Evolutionary conservation across 306 rosid genomes (phyloP), one percentile per base, ranked within the genome.

Genomic region (Sphenostylis stenocarpa): DNA sequence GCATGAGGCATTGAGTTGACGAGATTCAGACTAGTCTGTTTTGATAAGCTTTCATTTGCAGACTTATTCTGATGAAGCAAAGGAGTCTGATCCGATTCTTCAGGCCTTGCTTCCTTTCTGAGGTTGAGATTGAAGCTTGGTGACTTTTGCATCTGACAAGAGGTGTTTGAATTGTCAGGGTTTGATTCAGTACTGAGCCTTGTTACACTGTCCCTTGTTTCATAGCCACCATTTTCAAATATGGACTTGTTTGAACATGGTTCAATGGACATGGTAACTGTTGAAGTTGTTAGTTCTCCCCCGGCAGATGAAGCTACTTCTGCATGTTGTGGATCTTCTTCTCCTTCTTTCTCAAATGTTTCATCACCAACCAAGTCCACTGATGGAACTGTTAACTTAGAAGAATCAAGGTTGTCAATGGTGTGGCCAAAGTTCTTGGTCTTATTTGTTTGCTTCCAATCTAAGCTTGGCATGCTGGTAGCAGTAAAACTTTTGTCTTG

Each of bases 61-160:
- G 81, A 82, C 79, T 84, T 83, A 2, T 79, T 87, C 56, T 87
- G 87, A 31, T 44, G 52, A 43, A 89, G 82, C 76, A 91, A 74
- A 24, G 96, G 93, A 58, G 21, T 81, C 49, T 57, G 65, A 74
- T 92, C 97, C n/a, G 92, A 85, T 68, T 89, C 96, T 76, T 77
- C 85, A 6, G 47, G 21, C 13, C 52, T 85, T 24, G 53, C 86
- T 86, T 86, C 88, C 2, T 7, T 82, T 71, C 72, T 82, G 39
- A 92, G 94, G 72, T 92, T 84, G 74, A 88, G 84, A 58, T 86
- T 88, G 81, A 94, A 94, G 84, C 97, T 92, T 26, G 93, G 97
- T 41, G 98, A 91, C 71, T 92, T 90, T 51, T 91, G 88, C 60
- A 90, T 89, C 79, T 67, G 86, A 12, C 60, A 62, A 43, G 72